Evolutionary conservation across 306 rosid genomes (phyloP), one percentile per base, ranked within the genome.

Genomic region (Vicia sativa): DNA sequence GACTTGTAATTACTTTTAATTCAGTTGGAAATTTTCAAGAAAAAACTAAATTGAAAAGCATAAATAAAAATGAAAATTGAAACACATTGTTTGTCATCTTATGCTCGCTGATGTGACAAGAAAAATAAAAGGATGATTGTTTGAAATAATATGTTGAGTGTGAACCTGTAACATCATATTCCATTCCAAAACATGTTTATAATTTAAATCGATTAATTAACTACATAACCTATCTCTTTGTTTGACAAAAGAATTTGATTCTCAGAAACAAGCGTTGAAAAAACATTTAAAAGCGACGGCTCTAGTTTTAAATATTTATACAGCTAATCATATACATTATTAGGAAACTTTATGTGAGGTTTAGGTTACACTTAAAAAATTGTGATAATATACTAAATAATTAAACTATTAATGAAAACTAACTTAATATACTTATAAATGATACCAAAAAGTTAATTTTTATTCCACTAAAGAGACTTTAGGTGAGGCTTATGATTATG

Each of bases 181-280:
- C 25, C 31, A 11, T 45, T 73, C 15, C 54, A 66, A 57, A 74
- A 74, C 68, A 34, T 34, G 25, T 57, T 31, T 35, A 34, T 46
- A 43, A 21, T 66, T 25, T 25, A 25, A 25, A 44, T 45, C 6
- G 15, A 55, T 55, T 26, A 26, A 12, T 43, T 35, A 48, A 46
- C 35, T 18, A 61, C 35, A 11, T 11, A 55, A 55, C 45, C 31
- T 46, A 7, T 41, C 55, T 49, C 46, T 58, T 62, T 62, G 68
- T 65, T 65, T 35, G 61, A 67, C 31, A 15, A 58, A 53, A 29
- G 38, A 67, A 46, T 59, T 34, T 59, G 62, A 38, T 58, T 74
- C 5, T 19, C 9, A 21, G 23, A 35, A 65, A 43, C 10, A 64
- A 41, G 23, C 9, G 43, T 9, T 11, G 2, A 28, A 52, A 42